Evolutionary conservation across 495 filamentous ascomycete species (phyloP).

Genomic region (Trichoderma erinaceum): DNA sequence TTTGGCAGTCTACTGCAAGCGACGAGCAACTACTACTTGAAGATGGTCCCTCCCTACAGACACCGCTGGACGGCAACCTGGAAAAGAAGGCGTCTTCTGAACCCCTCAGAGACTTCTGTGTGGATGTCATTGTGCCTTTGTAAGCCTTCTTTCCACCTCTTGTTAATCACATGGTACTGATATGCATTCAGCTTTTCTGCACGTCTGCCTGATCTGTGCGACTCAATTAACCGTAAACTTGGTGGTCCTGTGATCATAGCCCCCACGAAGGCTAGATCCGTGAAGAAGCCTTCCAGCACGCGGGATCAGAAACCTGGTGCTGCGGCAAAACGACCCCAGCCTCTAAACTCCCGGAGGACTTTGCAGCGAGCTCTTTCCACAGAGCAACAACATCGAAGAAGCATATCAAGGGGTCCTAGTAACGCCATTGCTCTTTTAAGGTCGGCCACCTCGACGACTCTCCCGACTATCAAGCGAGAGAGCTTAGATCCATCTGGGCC

Average conservation of each 20-base stretch:
- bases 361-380: constrained; percentile 69
- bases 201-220: constrained; percentile 74
- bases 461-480: constrained; percentile 59
- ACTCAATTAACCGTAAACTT: constrained; percentile 75
- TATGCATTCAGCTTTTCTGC: constrained; percentile 60
- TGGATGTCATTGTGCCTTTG: constrained; percentile 92
- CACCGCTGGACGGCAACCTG: constrained; percentile 25
- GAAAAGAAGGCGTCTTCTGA: constrained; percentile 31
- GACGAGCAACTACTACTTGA: constrained; percentile 49
- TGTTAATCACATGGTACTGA: constrained; percentile 18
- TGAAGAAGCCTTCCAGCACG: constrained; percentile 26
- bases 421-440: constrained; percentile 55
- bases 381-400: constrained; percentile 45
- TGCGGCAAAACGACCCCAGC: constrained; percentile 45
- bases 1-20: constrained; percentile 82
- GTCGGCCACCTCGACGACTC: constrained; percentile 57
- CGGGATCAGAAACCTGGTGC: constrained; percentile 47
- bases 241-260: constrained; percentile 66
- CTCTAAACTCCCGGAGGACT: constrained; percentile 48
- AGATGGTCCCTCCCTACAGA: constrained; percentile 33
- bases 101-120: constrained; percentile 63
- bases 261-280: constrained; percentile 46
- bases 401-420: constrained; percentile 46
- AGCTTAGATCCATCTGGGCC: constrained; percentile 23
- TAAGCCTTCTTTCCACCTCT: constrained; percentile 36